Evolutionary conservation across 768 basidiomycete genomes (phyloP).

Genomic region (Phlebiopsis gigantea): DNA sequence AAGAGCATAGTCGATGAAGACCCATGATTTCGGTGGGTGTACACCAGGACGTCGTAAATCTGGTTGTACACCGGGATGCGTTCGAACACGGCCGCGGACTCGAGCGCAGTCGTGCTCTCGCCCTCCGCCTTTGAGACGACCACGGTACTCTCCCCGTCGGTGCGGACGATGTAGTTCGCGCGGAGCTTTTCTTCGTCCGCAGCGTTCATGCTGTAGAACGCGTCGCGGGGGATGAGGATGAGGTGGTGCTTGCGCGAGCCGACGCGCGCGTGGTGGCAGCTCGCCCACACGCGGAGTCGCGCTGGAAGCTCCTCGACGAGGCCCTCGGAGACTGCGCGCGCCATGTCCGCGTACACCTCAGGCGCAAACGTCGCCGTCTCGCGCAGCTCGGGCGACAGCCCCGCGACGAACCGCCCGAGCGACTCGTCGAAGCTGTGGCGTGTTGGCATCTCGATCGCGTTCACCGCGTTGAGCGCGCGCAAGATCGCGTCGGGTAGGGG

Average conservation of each 20-base stretch:
- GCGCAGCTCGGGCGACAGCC: slow-evolving; percentile 47
- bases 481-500: slow-evolving; percentile 54
- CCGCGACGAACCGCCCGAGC: slow-evolving; percentile 42
- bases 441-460: slow-evolving; percentile 55
- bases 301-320: slow-evolving; percentile 27
- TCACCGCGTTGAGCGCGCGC: slow-evolving; percentile 48
- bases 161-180: slow-evolving; percentile 38
- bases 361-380: slow-evolving; percentile 56
- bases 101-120: slow-evolving; percentile 24
- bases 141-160: slow-evolving; percentile 28
- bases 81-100: slow-evolving; percentile 43
- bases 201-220: slow-evolving; percentile 45
- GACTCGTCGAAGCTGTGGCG: slow-evolving; percentile 47
- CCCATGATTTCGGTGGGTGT: slow-evolving; percentile 57
- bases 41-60: slow-evolving; percentile 64
- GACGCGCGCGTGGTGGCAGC: slow-evolving; percentile 54
- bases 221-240: slow-evolving; percentile 55
- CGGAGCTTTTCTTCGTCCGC: slow-evolving; percentile 47
- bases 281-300: slow-evolving; percentile 47
- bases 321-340: slow-evolving; percentile 39
- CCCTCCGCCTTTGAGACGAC: slow-evolving; percentile 8
- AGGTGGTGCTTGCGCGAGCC: slow-evolving; percentile 57
- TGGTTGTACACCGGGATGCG: slow-evolving; percentile 61
- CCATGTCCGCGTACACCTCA: slow-evolving; percentile 49
- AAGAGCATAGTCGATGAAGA: slow-evolving; percentile 48